Conservation (phyloP, 805 yeast genomes). For the Candida nanaspora region DNA sequence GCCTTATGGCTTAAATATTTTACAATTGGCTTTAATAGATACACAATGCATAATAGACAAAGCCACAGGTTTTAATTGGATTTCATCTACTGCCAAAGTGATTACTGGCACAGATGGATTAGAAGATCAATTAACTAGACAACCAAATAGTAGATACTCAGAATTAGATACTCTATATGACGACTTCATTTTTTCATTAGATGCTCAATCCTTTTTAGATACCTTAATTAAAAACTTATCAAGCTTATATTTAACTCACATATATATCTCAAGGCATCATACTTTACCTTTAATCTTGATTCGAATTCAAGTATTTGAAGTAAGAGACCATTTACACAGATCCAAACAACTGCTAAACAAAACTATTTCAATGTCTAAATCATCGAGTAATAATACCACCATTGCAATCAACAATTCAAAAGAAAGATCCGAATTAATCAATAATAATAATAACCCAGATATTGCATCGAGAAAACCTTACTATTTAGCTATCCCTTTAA, state of each 20-base stretch:
- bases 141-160: neutral
- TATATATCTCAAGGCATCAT: constrained; percentile 63
- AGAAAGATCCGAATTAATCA: neutral
- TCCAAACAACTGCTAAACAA: neutral
- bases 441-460: constrained; percentile 22
- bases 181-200: constrained; percentile 29
- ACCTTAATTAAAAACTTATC: constrained; percentile 40
- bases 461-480: constrained; percentile 52
- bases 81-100: constrained; percentile 38
- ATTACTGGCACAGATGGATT: constrained; percentile 17
- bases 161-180: constrained; percentile 17
- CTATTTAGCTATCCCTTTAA: constrained; percentile 59
- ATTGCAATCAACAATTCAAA: too few species aligned
- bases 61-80: constrained; percentile 42
- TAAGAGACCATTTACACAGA: constrained; percentile 8
- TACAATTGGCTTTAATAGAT: constrained; percentile 68
- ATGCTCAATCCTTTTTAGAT: constrained; percentile 46
- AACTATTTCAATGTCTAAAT: too few species aligned
- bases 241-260: constrained; percentile 50
- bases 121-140: constrained; percentile 28
- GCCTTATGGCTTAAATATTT: constrained; percentile 49
- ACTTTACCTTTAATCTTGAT: constrained; percentile 50
- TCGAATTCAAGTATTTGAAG: constrained; percentile 64
- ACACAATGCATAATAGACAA: constrained; percentile 56
- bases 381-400: too few species aligned